Conservation (phyloP, 768 basidiomycete species). For the Trametes coccinea region DNA sequence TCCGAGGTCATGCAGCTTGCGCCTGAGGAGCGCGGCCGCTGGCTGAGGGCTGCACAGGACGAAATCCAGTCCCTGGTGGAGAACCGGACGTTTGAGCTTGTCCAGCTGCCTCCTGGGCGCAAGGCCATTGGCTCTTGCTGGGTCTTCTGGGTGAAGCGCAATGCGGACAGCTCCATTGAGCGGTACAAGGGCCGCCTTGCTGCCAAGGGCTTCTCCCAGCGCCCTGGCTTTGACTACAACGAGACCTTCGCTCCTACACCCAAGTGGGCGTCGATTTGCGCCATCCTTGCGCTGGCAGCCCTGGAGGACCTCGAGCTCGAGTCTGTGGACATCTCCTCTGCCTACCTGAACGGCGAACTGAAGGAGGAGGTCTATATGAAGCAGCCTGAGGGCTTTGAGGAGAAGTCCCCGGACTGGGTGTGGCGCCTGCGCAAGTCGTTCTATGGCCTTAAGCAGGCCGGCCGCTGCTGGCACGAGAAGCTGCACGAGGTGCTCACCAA, state of each 20-base stretch:
- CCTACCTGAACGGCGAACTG: conserved; percentile 33
- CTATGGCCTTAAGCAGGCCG: conserved; percentile 47
- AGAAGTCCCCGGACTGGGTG: conserved; percentile 14
- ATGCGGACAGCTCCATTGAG: too few relatives aligned
- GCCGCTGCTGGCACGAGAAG: conserved; percentile 39
- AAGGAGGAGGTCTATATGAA: conserved; percentile 33
- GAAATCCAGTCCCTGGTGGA: too few relatives aligned
- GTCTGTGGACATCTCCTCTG: conserved; percentile 29
- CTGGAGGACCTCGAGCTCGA: conserved; percentile 28
- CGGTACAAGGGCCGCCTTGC: too few relatives aligned
- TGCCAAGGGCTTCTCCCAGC: too few relatives aligned
- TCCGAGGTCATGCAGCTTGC: conserved; percentile 7
- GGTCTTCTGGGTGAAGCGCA: too few relatives aligned
- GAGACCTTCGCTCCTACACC: conserved; percentile 11
- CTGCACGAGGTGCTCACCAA: conserved; percentile 26
- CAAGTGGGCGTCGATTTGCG: conserved; percentile 26
- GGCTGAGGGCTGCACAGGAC: too few relatives aligned
- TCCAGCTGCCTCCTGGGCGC: too few relatives aligned
- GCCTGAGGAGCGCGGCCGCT: not conserved
- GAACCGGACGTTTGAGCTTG: too few relatives aligned
- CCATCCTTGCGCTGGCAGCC: conserved; percentile 29
- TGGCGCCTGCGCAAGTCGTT: conserved; percentile 32
- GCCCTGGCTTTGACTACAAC: too few relatives aligned
- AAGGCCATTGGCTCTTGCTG: too few relatives aligned
- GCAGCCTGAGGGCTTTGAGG: conserved; percentile 29